Conservation (phyloP, 2,329 filamentous ascomycete species). For the Immersiporthe knoxdaviesiana region DNA sequence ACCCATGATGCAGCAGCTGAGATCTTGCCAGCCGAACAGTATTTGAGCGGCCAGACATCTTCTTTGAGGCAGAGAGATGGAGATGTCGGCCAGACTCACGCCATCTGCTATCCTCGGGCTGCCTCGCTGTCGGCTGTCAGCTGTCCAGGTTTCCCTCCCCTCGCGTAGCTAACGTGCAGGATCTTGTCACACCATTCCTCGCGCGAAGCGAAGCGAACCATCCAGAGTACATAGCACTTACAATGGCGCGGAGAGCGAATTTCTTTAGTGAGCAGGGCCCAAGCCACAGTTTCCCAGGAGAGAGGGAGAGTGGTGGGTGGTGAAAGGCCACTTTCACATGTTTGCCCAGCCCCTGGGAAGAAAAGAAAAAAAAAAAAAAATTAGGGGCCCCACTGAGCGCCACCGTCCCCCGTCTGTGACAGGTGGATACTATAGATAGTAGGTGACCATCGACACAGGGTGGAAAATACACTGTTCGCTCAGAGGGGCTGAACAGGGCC, state of each 20-base stretch:
- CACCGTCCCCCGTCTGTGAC: background rate
- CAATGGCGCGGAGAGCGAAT: too few species aligned
- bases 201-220: background rate
- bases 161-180: background rate
- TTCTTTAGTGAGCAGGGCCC: background rate
- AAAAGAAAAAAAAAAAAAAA: too few species aligned
- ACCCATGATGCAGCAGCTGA: background rate
- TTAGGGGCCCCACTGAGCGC: background rate
- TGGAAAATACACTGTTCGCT: background rate
- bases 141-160: background rate
- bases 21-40: background rate
- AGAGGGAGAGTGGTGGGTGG: background rate
- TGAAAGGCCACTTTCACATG: conserved; percentile 1
- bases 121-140: background rate
- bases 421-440: conserved; percentile 9
- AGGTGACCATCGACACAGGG: background rate
- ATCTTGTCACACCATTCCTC: background rate
- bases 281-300: background rate
- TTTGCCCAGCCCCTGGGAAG: background rate
- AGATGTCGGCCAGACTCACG: background rate
- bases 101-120: background rate
- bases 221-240: too few species aligned
- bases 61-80: background rate
- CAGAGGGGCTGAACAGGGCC: background rate
- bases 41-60: background rate